These are phyloP conservation scores for Malassezia sp. DNA, from an alignment of 1,284 basidiomycete species.

Conservation along the genomic window DNA sequence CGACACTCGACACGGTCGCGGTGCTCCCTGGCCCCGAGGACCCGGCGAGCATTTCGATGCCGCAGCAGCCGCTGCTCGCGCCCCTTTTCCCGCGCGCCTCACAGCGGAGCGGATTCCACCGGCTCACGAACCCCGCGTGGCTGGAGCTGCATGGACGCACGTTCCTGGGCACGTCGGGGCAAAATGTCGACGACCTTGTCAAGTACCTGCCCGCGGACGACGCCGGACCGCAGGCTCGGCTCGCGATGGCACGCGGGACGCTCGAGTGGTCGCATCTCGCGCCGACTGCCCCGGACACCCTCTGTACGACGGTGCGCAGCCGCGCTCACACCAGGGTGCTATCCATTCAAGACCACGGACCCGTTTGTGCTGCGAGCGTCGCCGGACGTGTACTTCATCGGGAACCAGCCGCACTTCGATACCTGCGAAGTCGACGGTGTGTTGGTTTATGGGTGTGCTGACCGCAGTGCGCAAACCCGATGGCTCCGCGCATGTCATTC, in stretches of 20 bases:
- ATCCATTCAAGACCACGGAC: conserved; percentile 76
- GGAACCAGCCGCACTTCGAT: conserved; percentile 68
- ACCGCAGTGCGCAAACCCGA: conserved; percentile 27
- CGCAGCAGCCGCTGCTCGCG: conserved; percentile 83
- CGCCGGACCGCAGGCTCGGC: conserved; percentile 36
- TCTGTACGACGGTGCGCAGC: conserved; percentile 55
- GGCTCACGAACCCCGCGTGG: conserved; percentile 84
- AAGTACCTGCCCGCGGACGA: conserved; percentile 59
- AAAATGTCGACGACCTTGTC: conserved; percentile 86
- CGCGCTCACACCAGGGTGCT: conserved; percentile 58
- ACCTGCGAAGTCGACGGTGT: conserved; percentile 52
- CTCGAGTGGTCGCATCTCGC: conserved; percentile 90
- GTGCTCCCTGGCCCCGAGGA: conserved; percentile 70
- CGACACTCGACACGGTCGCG: conserved; percentile 10
- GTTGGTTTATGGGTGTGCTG: too few species aligned
- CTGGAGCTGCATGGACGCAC: conserved; percentile 51
- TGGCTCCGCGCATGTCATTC: conserved; percentile 46
- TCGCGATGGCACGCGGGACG: conserved; percentile 66
- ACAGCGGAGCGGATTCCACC: conserved; percentile 56
- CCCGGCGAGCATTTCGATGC: conserved; percentile 74
- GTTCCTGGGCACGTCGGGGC: conserved; percentile 75
- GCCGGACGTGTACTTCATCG: conserved; percentile 83
- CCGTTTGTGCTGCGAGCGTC: conserved; percentile 76
- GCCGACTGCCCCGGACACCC: conserved; percentile 92
- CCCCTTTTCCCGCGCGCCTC: conserved; percentile 67